Percentiles rank a stretch among this genome's conserved stretches.
Conservation (phyloP, 805 yeast species). For the Yarrowia keelungensis region DNA sequence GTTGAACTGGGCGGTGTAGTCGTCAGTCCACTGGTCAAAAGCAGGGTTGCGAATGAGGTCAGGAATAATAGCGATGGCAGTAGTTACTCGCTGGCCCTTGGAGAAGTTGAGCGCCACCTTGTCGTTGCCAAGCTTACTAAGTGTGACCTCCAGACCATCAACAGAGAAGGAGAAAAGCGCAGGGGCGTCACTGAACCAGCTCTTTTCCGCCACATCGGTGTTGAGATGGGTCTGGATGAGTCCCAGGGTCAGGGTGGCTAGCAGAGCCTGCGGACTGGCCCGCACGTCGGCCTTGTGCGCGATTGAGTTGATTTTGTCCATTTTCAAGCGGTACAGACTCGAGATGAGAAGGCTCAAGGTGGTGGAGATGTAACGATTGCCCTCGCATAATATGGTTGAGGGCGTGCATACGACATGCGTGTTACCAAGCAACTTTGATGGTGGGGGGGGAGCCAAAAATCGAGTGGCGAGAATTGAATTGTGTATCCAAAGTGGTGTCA, state of each 20-base stretch:
- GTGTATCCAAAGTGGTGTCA: not conserved
- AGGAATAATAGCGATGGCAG: constrained; percentile 29
- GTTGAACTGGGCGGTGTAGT: constrained; percentile 27
- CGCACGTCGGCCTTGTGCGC: constrained; percentile 12
- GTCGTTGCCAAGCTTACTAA: constrained; percentile 30
- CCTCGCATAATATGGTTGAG: constrained; percentile 41
- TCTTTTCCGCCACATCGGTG: constrained; percentile 12
- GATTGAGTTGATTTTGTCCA: constrained; percentile 36
- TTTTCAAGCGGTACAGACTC: not conserved
- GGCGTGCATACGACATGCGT: constrained; percentile 45
- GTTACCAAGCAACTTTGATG: constrained; percentile 40
- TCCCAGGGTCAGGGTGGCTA: constrained; percentile 26
- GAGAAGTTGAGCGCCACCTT: constrained; percentile 33
- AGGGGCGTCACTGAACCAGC: constrained; percentile 33
- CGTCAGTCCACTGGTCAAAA: constrained; percentile 13
- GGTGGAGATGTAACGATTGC: constrained; percentile 1
- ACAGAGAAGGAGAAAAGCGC: constrained; percentile 20
- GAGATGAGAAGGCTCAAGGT: no score
- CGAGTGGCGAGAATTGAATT: not conserved
- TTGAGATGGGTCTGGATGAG: constrained; percentile 25
- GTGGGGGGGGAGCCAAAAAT: not conserved
- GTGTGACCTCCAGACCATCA: constrained; percentile 26
- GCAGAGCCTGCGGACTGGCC: constrained; percentile 25
- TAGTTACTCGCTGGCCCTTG: constrained; percentile 36
- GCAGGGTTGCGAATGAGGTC: constrained; percentile 22